Evolutionary conservation across 176 grass and related monocot species (phyloP), one percentile per base, ranked within the genome.

Genomic region (Aegilops bicornis): DNA sequence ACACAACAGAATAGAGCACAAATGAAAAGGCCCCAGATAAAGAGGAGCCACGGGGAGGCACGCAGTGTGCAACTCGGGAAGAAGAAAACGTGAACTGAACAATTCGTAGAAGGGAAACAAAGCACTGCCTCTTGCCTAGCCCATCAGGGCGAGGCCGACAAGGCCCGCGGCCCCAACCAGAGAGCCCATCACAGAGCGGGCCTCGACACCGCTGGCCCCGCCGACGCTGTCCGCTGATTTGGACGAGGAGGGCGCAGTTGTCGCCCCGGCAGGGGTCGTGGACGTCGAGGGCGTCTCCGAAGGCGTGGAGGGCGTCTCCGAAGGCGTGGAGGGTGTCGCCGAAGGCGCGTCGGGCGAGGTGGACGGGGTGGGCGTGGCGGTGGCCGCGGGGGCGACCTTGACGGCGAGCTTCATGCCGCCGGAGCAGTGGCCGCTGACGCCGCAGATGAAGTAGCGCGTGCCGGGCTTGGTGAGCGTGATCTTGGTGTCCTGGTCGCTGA

Each of bases 381-480:
- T 2, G 31, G 79, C 35, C 7, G 68, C 81, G 8, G 78, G 83
- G 39, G 93, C 23, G 39, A 94, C 90, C 10, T 79, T 90, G 78
- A 95, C 93, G 40, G 88, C 93, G 61, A 98, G 84, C 82, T 98
- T 95, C 96, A 98, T 98, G 73, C 96, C 96, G 56, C 47, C 27
- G 72, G 91, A n/a, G 84, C 96, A 98, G 90, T 95, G 93, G 17
- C 93, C 90, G 8, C 81, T 15, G 23, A 88, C 43, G 30, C 91
- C 91, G 69, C 96, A 98, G 84, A 98, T 89, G 96, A 98, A 98
- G 91, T 98, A 98, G 50, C 93, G 93, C 20, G 86, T 94, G 27
- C 96, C 96, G 9, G 96, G 35, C 63, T 85, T 87, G 24, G 88
- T 82, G 58, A 98, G 96, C 22, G 74, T 72, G 91, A 98, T 85